Evolutionary conservation across 2,329 filamentous ascomycete genomes (phyloP).

Genomic region (Neofusicoccum sp.): DNA sequence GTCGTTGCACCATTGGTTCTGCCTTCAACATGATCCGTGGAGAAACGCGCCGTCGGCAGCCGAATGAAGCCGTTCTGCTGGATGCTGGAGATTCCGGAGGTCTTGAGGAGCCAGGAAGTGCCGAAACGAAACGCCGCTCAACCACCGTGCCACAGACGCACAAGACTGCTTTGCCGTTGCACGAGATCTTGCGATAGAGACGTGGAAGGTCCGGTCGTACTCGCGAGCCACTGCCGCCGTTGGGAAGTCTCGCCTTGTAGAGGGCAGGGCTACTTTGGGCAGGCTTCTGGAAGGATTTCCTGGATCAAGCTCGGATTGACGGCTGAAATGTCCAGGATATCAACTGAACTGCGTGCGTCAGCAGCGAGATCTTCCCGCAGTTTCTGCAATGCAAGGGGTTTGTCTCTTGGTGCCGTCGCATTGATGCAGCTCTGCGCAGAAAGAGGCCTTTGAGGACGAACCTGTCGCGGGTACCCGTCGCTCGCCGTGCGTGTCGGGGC

Average conservation of each 20-base stretch:
- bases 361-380: neutral
- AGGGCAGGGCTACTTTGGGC: conserved; percentile 19
- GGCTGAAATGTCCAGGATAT: conserved; percentile 8
- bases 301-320: conserved; percentile 17
- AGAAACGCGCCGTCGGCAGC: neutral
- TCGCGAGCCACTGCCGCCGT: conserved; percentile 1
- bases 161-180: conserved; percentile 9
- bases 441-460: conserved; percentile 30
- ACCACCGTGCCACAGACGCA: conserved; percentile 7
- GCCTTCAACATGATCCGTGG: conserved; percentile 23
- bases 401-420: conserved; percentile 29
- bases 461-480: conserved; percentile 35
- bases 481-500: conserved; percentile 29
- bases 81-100: neutral
- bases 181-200: conserved; percentile 14
- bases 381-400: conserved; percentile 25
- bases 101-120: neutral
- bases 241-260: conserved; percentile 15
- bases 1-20: conserved; percentile 35
- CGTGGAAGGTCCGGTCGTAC: conserved; percentile 7
- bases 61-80: neutral
- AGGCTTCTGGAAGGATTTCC: conserved; percentile 25
- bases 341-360: conserved; percentile 12
- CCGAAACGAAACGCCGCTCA: neutral
- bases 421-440: conserved; percentile 32